Conservation (phyloP, 805 yeast species). For the Wickerhamiella parazyma region DNA sequence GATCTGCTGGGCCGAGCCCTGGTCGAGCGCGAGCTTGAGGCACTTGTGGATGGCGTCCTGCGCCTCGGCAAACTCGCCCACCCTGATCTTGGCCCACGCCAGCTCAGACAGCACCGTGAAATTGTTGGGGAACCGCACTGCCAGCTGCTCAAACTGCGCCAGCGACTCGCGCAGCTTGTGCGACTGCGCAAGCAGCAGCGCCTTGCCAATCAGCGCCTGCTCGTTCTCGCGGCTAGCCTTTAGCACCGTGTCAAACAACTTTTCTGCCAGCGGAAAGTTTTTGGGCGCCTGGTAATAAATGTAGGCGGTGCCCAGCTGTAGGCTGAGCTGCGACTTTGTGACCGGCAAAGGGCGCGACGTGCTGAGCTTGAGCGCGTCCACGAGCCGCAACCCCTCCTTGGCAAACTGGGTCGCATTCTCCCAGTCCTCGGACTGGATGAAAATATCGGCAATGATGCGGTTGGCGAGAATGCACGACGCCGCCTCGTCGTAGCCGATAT, state of each 20-base stretch:
- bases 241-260: conserved; percentile 53
- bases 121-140: conserved; percentile 37
- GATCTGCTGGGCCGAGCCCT: conserved; percentile 40
- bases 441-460: conserved; percentile 50
- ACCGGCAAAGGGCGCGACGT: conserved; percentile 37
- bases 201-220: conserved; percentile 68
- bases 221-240: conserved; percentile 33
- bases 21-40: conserved; percentile 26
- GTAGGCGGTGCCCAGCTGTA: conserved; percentile 60
- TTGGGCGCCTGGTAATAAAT: conserved; percentile 86
- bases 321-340: conserved; percentile 45
- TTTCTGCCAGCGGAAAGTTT: conserved; percentile 61
- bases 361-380: conserved; percentile 27
- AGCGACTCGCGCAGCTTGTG: conserved; percentile 44
- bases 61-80: conserved; percentile 40
- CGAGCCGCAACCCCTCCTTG: conserved; percentile 44
- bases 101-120: conserved; percentile 50
- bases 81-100: conserved; percentile 62
- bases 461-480: conserved; percentile 41
- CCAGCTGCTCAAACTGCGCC: conserved; percentile 37
- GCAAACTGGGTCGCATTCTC: conserved; percentile 47
- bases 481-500: conserved; percentile 35
- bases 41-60: conserved; percentile 36
- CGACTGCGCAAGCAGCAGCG: conserved; percentile 58
- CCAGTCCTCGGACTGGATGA: conserved; percentile 48